Percentiles rank a stretch among this genome's conserved stretches.
These are phyloP conservation scores for Lobosporangium transversale DNA, from an alignment of 192 early-diverging fungal species.

Conservation along the genomic window DNA sequence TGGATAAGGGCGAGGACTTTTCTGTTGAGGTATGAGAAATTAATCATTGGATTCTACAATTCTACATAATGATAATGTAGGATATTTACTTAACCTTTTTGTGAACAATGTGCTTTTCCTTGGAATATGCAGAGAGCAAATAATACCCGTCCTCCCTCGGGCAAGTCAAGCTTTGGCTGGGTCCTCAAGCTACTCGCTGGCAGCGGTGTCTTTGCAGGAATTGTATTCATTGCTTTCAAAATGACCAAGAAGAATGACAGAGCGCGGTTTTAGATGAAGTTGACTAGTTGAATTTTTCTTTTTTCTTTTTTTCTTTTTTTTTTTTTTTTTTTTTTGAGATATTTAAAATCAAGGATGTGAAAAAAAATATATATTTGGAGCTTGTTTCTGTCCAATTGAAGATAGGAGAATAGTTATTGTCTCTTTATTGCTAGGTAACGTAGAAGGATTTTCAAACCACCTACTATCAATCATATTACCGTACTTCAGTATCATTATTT, in stretches of 20 bases:
- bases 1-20: slow-evolving; percentile 15
- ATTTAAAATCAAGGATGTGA: too few relatives aligned
- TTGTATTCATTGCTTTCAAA: slow-evolving; percentile 24
- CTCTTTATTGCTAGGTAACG: too few relatives aligned
- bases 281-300: not conserved
- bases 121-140: slow-evolving; percentile 23
- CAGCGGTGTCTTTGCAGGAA: slow-evolving; percentile 27
- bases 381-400: too few relatives aligned
- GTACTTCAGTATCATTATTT: too few relatives aligned
- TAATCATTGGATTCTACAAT: too few relatives aligned
- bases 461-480: too few relatives aligned
- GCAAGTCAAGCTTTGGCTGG: slow-evolving; percentile 14
- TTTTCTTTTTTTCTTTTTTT: not conserved
- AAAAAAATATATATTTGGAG: too few relatives aligned
- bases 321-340: not conserved
- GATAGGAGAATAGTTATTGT: too few relatives aligned
- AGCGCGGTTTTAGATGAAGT: slow-evolving; percentile 33
- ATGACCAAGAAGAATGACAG: slow-evolving; percentile 31
- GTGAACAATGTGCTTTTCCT: too few relatives aligned
- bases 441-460: too few relatives aligned
- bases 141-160: slow-evolving; percentile 31
- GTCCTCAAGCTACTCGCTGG: slow-evolving; percentile 24
- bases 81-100: too few relatives aligned
- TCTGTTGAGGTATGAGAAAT: slow-evolving; percentile 6
- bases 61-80: too few relatives aligned